phyloP scores from a whole-genome alignment of 2,329 filamentous ascomycete genomes.

The Pestalotiopsis sp. region DNA sequence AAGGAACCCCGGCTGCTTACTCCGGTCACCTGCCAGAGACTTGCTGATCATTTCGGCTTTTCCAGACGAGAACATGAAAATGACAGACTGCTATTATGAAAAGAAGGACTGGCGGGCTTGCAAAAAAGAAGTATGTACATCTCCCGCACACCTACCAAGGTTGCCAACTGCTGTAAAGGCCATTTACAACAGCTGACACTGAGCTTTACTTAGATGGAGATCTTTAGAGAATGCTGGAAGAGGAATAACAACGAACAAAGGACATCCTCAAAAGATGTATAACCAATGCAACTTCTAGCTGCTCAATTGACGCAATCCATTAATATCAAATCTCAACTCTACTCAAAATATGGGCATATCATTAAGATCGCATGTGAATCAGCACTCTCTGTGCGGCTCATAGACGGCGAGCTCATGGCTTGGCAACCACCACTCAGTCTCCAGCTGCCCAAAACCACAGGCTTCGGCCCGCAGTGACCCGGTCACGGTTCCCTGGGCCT shows the following conservation, averaged over 20 bases:
- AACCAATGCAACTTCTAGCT: constrained; percentile 17
- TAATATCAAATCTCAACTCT: neutral
- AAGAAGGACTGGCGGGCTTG: constrained; percentile 96
- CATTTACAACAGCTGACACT: neutral
- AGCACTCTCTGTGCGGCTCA: neutral
- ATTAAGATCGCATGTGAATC: neutral
- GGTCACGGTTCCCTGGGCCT: neutral
- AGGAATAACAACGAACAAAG: constrained; percentile 81
- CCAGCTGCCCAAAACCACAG: too few relatives aligned
- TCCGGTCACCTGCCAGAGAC: constrained; percentile 1
- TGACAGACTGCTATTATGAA: constrained; percentile 95
- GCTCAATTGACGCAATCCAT: neutral
- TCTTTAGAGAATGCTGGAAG: constrained; percentile 91
- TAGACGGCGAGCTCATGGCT: neutral
- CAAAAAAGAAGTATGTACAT: constrained; percentile 73
- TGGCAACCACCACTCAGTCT: neutral
- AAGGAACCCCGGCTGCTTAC: neutral
- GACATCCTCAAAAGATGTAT: constrained; percentile 72
- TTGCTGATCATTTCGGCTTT: neutral
- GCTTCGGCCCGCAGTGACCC: constrained; percentile 5
- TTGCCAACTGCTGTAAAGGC: neutral
- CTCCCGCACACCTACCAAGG: neutral
- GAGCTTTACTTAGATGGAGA: constrained; percentile 71
- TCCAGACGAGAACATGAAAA: constrained; percentile 79
- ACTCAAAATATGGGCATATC: neutral